phyloP scores from a whole-genome alignment of 2,329 filamentous ascomycete species.

The Xylaria sp. region DNA sequence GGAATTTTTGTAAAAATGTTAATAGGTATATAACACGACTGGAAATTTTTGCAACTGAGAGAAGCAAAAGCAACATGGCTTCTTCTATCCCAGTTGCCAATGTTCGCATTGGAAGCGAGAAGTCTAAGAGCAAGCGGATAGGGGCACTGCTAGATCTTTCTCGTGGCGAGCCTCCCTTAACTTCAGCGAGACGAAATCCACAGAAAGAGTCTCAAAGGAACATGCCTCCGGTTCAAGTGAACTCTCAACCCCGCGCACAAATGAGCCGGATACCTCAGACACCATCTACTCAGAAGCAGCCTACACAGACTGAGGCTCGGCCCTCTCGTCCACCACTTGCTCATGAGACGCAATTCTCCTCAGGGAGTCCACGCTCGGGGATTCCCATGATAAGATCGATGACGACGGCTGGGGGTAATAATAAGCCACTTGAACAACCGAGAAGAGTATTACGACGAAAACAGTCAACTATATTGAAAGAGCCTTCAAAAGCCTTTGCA shows the following conservation, averaged over 20 bases:
- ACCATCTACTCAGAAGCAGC: conserved; percentile 43
- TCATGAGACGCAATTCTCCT: conserved; percentile 59
- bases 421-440: conserved; percentile 49
- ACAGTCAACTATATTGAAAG: conserved; percentile 58
- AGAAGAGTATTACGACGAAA: conserved; percentile 63
- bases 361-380: conserved; percentile 50
- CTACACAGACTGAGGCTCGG: conserved; percentile 28
- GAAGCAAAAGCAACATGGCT: conserved; percentile 48
- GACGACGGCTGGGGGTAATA: conserved; percentile 52
- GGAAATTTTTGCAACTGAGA: conserved; percentile 37
- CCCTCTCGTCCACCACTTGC: conserved; percentile 53
- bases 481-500: conserved; percentile 45
- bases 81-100: conserved; percentile 47
- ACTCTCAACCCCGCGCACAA: conserved; percentile 43
- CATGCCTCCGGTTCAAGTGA: conserved; percentile 37
- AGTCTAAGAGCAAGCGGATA: conserved; percentile 44
- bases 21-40: conserved; percentile 43
- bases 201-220: conserved; percentile 46
- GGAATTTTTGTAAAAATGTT: conserved; percentile 38
- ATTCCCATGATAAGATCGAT: conserved; percentile 50
- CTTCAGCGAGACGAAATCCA: conserved; percentile 41
- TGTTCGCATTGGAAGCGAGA: conserved; percentile 45
- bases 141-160: conserved; percentile 47
- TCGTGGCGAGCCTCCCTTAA: conserved; percentile 43
- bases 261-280: conserved; percentile 54